These are phyloP conservation scores for Erodium maritimum DNA, from an alignment of 345 rosid species.

Conservation along the genomic window DNA sequence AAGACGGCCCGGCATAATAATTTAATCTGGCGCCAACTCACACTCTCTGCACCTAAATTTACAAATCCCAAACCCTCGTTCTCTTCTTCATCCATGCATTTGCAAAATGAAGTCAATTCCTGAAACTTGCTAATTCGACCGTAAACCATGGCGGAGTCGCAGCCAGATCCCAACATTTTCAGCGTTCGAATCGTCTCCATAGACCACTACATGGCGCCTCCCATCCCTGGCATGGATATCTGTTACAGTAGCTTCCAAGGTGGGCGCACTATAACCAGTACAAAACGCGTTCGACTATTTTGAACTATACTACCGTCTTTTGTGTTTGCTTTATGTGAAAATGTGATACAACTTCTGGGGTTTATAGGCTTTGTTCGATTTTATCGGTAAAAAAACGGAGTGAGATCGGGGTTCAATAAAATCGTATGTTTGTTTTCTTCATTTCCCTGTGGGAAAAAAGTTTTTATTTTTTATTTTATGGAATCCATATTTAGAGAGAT, in stretches of 20 bases:
- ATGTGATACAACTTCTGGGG: neutral
- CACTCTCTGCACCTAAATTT: too few relatives aligned
- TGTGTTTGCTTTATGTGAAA: neutral
- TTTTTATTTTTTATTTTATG: neutral
- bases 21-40: too few relatives aligned
- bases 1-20: too few relatives aligned
- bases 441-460: too few relatives aligned
- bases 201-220: conserved; percentile 78
- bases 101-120: neutral
- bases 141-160: conserved; percentile 37
- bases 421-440: too few relatives aligned
- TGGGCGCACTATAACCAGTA: conserved; percentile 7
- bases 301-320: neutral
- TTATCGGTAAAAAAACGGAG: neutral
- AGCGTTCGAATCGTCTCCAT: conserved; percentile 74
- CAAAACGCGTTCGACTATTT: too few relatives aligned
- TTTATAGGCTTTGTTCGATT: too few relatives aligned
- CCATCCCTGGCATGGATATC: conserved; percentile 54
- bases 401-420: too few relatives aligned
- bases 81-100: neutral
- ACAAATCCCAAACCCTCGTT: too few relatives aligned
- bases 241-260: conserved; percentile 88
- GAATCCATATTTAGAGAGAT: too few relatives aligned
- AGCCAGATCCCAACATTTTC: conserved; percentile 38
- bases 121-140: neutral